Evolutionary conservation across 2,329 filamentous ascomycete species (phyloP).

Genomic region (Aspergillus clavatus): DNA sequence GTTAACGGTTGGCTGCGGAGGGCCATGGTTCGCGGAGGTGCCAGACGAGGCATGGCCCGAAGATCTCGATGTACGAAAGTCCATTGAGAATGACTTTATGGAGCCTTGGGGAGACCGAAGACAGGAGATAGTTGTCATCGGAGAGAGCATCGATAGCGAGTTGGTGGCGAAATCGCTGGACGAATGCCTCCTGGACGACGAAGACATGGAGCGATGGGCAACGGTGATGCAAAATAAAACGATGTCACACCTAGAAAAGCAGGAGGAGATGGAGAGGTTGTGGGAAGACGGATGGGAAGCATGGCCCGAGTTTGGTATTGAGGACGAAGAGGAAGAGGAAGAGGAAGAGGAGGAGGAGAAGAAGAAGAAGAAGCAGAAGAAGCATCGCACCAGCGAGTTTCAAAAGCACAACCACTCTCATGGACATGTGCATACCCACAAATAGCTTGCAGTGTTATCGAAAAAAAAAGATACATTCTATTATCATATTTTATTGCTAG

Average conservation of each 20-base stretch:
- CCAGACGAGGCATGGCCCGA: slow-evolving; percentile 49
- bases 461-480: no score
- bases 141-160: slow-evolving; percentile 55
- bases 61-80: slow-evolving; percentile 44
- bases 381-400: slow-evolving; percentile 29
- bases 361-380: slow-evolving; percentile 13
- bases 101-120: slow-evolving; percentile 62
- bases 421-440: slow-evolving; percentile 13
- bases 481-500: no score
- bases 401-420: slow-evolving; percentile 5
- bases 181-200: slow-evolving; percentile 56
- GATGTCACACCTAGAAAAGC: slow-evolving; percentile 37
- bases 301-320: slow-evolving; percentile 44
- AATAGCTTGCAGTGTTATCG: slow-evolving; percentile 2
- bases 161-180: slow-evolving; percentile 54
- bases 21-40: slow-evolving; percentile 56
- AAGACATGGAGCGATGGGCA: slow-evolving; percentile 55
- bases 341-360: slow-evolving; percentile 19
- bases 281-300: slow-evolving; percentile 59
- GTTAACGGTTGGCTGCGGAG: slow-evolving; percentile 39
- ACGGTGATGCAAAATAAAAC: slow-evolving; percentile 46
- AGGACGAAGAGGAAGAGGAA: slow-evolving; percentile 24
- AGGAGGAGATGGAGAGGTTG: slow-evolving; percentile 45
- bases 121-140: slow-evolving; percentile 71
- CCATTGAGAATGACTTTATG: slow-evolving; percentile 49